Evolutionary conservation across 495 filamentous ascomycete genomes (phyloP).

Genomic region (Aspergillus diversus): DNA sequence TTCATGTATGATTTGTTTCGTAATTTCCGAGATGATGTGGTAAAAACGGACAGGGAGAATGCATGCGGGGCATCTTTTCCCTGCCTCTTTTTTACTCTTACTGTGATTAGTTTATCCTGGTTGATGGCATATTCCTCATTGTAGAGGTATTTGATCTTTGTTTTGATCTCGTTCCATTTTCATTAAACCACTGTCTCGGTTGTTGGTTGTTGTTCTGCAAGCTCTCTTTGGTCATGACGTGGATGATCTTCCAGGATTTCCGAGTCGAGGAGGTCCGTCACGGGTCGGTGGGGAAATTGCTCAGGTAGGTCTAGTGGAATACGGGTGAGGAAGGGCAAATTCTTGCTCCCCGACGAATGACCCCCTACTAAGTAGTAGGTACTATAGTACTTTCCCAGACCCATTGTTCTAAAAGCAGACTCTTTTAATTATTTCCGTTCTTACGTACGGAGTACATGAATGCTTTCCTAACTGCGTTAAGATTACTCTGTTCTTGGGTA

Average conservation of each 20-base stretch:
- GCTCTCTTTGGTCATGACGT: conserved; percentile 16
- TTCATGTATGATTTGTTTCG: neutral
- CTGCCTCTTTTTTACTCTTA: no score
- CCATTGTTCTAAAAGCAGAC: no score
- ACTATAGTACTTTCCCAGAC: no score
- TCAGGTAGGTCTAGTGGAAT: neutral
- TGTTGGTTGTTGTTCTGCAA: neutral
- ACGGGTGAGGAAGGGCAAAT: neutral
- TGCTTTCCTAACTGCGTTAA: no score
- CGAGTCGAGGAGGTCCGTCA: no score
- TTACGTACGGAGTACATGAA: no score
- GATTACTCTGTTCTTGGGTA: no score
- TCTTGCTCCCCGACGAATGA: no score
- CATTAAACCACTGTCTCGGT: neutral
- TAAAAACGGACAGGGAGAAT: neutral
- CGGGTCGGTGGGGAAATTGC: neutral
- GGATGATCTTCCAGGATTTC: conserved; percentile 10
- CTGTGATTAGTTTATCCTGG: neutral
- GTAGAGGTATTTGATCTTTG: neutral
- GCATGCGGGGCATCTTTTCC: neutral
- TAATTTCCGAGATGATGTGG: neutral
- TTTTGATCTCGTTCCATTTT: neutral
- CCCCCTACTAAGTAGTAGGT: no score
- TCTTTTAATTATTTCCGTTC: no score
- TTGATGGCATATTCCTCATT: neutral